Conservation (phyloP, 179 eudicot species). For the Carnegiea gigantea region DNA sequence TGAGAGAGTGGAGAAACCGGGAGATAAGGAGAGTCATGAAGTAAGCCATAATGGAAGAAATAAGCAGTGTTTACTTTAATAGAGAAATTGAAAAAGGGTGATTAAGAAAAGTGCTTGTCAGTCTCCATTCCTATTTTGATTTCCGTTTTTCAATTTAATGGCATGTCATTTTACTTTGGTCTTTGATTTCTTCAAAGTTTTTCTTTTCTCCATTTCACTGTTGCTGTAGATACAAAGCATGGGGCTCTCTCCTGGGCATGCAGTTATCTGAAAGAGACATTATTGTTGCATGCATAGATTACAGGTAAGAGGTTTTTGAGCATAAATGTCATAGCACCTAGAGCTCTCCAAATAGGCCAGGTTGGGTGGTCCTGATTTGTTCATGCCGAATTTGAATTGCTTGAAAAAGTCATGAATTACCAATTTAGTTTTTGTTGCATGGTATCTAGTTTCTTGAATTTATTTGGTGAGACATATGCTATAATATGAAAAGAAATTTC, state of each 20-base stretch:
- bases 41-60: too few species aligned
- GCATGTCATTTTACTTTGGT: background rate
- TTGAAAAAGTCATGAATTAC: too few species aligned
- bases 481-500: background rate
- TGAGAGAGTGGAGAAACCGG: background rate
- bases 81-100: background rate
- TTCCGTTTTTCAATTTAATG: background rate
- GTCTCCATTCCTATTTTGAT: background rate
- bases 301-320: constrained; percentile 52
- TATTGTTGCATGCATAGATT: constrained; percentile 96
- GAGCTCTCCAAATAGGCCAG: background rate
- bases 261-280: constrained; percentile 84
- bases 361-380: background rate
- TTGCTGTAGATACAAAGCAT: constrained; percentile 83
- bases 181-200: constrained; percentile 1
- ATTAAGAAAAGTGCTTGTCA: background rate
- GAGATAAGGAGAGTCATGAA: background rate
- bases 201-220: background rate
- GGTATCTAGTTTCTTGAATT: background rate
- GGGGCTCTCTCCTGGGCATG: constrained; percentile 92
- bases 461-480: background rate
- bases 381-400: background rate
- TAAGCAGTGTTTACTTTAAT: too few species aligned
- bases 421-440: background rate
- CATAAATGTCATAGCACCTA: background rate